Evolutionary conservation across 495 filamentous ascomycete genomes (phyloP).

Genomic region (Parathielavia appendiculata): DNA sequence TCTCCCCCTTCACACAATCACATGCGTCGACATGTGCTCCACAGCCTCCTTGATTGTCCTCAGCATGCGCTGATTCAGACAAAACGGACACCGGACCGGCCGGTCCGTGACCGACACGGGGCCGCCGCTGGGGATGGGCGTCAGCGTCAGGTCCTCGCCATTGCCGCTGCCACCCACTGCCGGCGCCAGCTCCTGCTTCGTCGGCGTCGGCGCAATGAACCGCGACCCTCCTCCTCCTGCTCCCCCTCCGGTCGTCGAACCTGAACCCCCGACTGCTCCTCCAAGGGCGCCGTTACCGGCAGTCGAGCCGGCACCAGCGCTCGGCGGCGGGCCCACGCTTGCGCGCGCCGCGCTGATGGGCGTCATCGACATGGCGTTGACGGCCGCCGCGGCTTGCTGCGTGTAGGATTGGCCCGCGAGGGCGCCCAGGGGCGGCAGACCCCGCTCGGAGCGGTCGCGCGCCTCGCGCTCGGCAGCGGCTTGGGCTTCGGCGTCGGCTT

Average conservation of each 20-base stretch:
- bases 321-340: slow-evolving; percentile 14
- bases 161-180: slow-evolving; percentile 8
- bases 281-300: neutral
- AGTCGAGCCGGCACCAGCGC: neutral
- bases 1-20: slow-evolving; percentile 39
- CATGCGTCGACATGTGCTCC: slow-evolving; percentile 55
- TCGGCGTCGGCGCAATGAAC: slow-evolving; percentile 24
- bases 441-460: slow-evolving; percentile 41
- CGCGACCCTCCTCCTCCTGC: slow-evolving; percentile 1
- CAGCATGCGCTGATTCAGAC: slow-evolving; percentile 53
- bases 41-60: slow-evolving; percentile 54
- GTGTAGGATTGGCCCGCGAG: slow-evolving; percentile 32
- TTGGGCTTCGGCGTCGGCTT: slow-evolving; percentile 46
- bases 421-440: slow-evolving; percentile 33
- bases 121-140: slow-evolving; percentile 44
- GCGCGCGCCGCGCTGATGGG: slow-evolving; percentile 8
- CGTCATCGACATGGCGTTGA: slow-evolving; percentile 27
- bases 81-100: slow-evolving; percentile 52
- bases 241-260: neutral
- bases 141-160: slow-evolving; percentile 42
- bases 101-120: slow-evolving; percentile 42
- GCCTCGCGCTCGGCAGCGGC: slow-evolving; percentile 43
- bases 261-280: neutral
- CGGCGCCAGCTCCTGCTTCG: slow-evolving; percentile 15
- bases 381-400: slow-evolving; percentile 30